These are phyloP conservation scores for Trichoderma atroviride DNA, from an alignment of 2,329 filamentous ascomycete genomes.

Conservation along the genomic window DNA sequence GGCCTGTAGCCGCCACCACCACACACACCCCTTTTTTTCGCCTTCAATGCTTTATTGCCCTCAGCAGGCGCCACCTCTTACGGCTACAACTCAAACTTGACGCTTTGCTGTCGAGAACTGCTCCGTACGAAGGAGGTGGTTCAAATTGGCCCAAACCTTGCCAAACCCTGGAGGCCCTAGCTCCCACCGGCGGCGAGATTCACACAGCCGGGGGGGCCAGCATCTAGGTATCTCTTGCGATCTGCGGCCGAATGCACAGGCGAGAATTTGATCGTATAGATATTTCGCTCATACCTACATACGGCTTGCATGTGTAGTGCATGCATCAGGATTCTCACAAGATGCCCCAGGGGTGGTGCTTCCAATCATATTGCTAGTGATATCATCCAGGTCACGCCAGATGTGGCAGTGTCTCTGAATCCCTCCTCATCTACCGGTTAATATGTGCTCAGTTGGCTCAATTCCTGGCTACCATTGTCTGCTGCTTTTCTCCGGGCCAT, in stretches of 20 bases:
- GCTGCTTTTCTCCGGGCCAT: not conserved
- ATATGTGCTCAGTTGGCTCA: constrained; percentile 21
- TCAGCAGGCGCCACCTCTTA: constrained; percentile 15
- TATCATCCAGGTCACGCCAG: constrained; percentile 25
- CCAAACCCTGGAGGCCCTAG: constrained; percentile 5
- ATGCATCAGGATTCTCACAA: constrained; percentile 24
- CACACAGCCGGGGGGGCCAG: constrained; percentile 11
- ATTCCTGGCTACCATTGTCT: not conserved
- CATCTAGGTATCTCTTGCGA: constrained; percentile 3
- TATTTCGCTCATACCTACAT: constrained; percentile 25
- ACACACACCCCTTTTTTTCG: constrained; percentile 6
- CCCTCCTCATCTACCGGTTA: constrained; percentile 25
- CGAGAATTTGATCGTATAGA: constrained; percentile 11
- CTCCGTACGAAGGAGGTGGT: constrained; percentile 1
- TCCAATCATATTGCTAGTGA: constrained; percentile 24
- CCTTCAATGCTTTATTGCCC: not conserved
- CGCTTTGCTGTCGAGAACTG: not conserved
- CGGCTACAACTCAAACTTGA: not conserved
- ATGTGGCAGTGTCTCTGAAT: constrained; percentile 24
- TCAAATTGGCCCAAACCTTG: not conserved
- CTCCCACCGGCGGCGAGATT: constrained; percentile 18
- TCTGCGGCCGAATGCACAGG: constrained; percentile 19
- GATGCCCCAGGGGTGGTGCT: constrained; percentile 13
- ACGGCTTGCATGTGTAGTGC: constrained; percentile 21
- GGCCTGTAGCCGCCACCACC: constrained; percentile 12